Base-by-base conservation (phyloP, 1,139 yeast genomes). In the Taphrina flavorubra region DNA sequence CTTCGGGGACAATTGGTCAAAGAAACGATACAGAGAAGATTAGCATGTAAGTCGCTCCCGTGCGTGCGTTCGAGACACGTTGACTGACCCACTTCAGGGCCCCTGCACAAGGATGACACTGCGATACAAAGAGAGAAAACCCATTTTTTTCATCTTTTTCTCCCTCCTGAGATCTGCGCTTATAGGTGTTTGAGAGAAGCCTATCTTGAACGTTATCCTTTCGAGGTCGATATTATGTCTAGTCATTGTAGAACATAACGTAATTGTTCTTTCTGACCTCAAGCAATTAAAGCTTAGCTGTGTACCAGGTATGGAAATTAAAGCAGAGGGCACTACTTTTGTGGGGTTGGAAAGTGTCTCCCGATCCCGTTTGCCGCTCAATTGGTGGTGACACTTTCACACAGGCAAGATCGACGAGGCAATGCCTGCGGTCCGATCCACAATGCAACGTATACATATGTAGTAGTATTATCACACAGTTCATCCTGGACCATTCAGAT, bases 21-120 rank as follows among this genome's bases (percentile, higher is more conserved):
- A 64, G 87, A 84, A 89, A 89, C 92, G 88, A 89, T 89, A 89
- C 96, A 89, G 96, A 89, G 96, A 89, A 89, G 95, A 89, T 89
- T 88, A 89, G 96, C 96, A 89, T 89, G 53, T 49, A 49, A 49
- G 53, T 36, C 53, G 36, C 36, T 49, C 36, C 53, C 53, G 36
- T 49, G 53, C 53, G 53, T 36, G 25, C 39, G 57, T 34, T 37
- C 57, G 57, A 37, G 14, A 34, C 57, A n/a, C 36, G 18, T 6
- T 25, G 44, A n/a, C 57, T 53, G 57, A 53, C 57, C 34, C 57
- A 16, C 42, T n/a, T 16, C 16, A 53, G 57, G 92, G 95, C 92
- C 95, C 95, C 92, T 89, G 96, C 95, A 89, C 89, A 89, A 89
- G 92, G 96, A 89, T 89, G 95, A 89, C 95, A 89, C 95, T 88